Conservation (phyloP, 768 basidiomycete species). For the Epithele typhae region DNA sequence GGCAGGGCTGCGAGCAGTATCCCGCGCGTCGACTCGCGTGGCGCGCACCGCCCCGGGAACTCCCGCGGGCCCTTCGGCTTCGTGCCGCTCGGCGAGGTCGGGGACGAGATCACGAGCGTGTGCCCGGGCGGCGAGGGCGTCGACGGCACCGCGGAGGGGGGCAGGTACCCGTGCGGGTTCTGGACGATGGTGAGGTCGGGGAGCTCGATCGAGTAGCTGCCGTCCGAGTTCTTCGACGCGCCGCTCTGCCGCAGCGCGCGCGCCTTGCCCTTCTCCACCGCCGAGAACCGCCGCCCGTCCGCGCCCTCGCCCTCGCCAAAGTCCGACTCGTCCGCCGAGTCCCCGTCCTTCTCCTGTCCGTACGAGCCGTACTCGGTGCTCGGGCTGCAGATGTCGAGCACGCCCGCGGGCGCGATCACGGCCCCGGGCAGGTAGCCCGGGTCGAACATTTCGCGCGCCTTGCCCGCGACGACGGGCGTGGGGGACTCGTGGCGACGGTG, state of each 20-base stretch:
- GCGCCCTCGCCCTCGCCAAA: conserved; percentile 11
- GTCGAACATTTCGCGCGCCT: conserved; percentile 2
- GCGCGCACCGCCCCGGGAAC: conserved; percentile 19
- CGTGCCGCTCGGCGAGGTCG: conserved; percentile 17
- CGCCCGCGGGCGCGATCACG: too few species aligned
- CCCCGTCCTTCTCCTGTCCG: conserved; percentile 14
- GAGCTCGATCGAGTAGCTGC: conserved; percentile 26
- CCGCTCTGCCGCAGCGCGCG: conserved; percentile 14
- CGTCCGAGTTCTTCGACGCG: conserved; percentile 28
- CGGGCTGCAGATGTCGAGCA: conserved; percentile 11
- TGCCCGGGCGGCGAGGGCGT: conserved; percentile 14
- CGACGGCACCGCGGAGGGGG: conserved; percentile 13
- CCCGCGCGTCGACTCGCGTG: conserved; percentile 20
- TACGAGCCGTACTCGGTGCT: conserved; percentile 5
- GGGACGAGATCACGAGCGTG: conserved; percentile 5
- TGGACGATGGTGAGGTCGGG: conserved; percentile 19
- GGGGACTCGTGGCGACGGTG: conserved; percentile 4
- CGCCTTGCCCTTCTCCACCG: conserved; percentile 14
- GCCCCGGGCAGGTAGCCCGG: background rate
- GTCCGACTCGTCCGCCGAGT: conserved; percentile 15
- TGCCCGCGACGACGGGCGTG: conserved; percentile 4
- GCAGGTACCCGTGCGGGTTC: conserved; percentile 17
- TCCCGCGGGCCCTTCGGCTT: conserved; percentile 24
- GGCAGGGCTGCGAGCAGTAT: conserved; percentile 20
- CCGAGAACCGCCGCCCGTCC: conserved; percentile 4